Base-by-base conservation (phyloP, 345 rosid species). In the Melastoma malabathricum region DNA sequence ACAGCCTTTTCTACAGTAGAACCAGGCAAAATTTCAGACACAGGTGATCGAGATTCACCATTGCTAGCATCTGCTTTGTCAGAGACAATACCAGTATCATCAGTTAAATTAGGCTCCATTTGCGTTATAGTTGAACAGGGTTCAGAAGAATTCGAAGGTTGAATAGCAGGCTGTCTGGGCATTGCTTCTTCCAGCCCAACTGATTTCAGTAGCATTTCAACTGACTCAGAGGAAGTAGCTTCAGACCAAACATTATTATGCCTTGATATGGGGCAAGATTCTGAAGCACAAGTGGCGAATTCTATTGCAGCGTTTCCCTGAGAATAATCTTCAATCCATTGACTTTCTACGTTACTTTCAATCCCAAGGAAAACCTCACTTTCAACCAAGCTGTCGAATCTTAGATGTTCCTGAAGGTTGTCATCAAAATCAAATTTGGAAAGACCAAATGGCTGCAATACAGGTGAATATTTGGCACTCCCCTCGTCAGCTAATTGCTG, bases 381-480 rank as follows among this genome's bases (percentile, higher is more conserved):
- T 68, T 72, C 76, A 46, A 67, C 76, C 56, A 72, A 60, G 60
- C 65, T 64, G 56, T 72, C 76, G 29, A 67, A 72, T 51, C 76
- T 67, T 52, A 72, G 59, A 50, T 59, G 43, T 54, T 63, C 69
- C 58, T 85, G 95, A 56, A 89, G 78, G 48, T 61, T 68, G 61
- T 88, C 97, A 52, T 88, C 95, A 62, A 93, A 93, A 63, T 93
- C 94, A 78, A 85, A 93, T 71, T 75, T 89, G 14, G 97, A 83
- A 64, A 83, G 85, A 52, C 85, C 78, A 74, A 78, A 82, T 50
- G 92, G 75, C 64, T 67, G 74, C 58, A 71, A 71, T 54, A 69
- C 84, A 61, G 95, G 77, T 34, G 95, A 74, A 64, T 75, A 79
- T 56, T 89, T 81, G 45, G 68, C 70, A 68, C 72, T 78, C 47